phyloP scores from a whole-genome alignment of 176 grass and related monocot species.

The Melocanna baccifera region DNA sequence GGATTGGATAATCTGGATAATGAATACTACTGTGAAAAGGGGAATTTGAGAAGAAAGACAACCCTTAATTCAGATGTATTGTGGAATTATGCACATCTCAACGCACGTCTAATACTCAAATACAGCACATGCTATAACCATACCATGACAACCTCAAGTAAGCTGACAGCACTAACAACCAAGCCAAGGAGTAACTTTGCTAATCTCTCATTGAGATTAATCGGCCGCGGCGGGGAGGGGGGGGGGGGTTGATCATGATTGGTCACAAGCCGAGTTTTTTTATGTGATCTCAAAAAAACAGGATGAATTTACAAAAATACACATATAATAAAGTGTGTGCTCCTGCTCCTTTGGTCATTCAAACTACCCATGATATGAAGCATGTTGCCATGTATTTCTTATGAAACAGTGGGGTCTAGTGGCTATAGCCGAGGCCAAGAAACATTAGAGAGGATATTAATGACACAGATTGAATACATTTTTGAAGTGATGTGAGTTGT shows the following conservation, averaged over 20 bases:
- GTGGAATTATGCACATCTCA: background rate
- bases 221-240: no score
- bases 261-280: background rate
- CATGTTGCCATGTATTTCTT: background rate
- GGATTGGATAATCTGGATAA: background rate
- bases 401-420: background rate
- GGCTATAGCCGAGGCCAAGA: background rate
- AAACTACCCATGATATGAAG: background rate
- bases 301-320: background rate
- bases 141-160: background rate
- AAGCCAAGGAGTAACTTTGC: background rate
- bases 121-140: background rate
- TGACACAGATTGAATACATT: background rate
- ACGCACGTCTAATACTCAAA: background rate
- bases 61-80: background rate
- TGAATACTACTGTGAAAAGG: background rate
- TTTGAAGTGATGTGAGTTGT: background rate
- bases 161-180: background rate
- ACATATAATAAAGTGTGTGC: background rate
- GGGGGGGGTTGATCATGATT: background rate
- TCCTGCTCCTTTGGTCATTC: background rate
- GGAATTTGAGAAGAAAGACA: background rate
- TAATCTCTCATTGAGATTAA: background rate
- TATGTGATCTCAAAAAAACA: background rate
- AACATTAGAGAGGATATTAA: background rate